Base-by-base conservation (phyloP, 108 stramenopile genomes). In the Schizochytrium sp. region DNA sequence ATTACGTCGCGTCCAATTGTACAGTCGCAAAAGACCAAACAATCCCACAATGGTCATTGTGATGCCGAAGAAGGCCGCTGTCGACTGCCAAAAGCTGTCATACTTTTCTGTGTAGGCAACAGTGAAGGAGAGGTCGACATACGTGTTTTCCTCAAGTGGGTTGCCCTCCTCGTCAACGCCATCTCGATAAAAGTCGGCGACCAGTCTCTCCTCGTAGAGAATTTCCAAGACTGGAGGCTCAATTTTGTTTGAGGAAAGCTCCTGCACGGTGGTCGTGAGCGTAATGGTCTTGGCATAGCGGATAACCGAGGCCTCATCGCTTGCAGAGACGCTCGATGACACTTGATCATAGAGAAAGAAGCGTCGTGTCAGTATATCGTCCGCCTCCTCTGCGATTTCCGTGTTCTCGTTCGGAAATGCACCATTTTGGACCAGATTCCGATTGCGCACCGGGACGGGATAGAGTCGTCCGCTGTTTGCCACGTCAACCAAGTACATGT, bases 331-430 rank as follows among this genome's bases (percentile, higher is more conserved):
- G 3, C 58, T 59, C 58, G 93, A 93, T 16, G 93, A 91, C 5
- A 87, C 72, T 16, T 51, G 88, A 89, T 96, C 95, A 72, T 92
- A 94, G 71, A 96, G 91, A 76, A 94, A 94, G 91, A 96, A 96
- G 12, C 96, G 91, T 5, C 96, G 92, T 21, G 92, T 91, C 57
- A 95, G 93, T 2, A 88, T 60, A 89, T 95, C 95, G 87, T 95
- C 93, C 47, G 88, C 12, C 58, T 94, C 94, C 21, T 95, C 93
- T 10, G 51, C 47, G 12, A 60, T 34, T 12, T 72, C 21, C 5
- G 60, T 25, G 88, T 95, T 95, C 34, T 90, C 58, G 83, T 95
- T 95, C 16, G 94, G 94, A 34, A 88, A 91, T 16, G 58, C 29
- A 41, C 43, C 60, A 18, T 58, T 87, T 41, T 90, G 83, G 1